A percentile compares a stretch with the other conserved stretches of the same genome.
phyloP scores from a whole-genome alignment of 2,329 filamentous ascomycete species.

The Coniochaeta pulveracea region DNA sequence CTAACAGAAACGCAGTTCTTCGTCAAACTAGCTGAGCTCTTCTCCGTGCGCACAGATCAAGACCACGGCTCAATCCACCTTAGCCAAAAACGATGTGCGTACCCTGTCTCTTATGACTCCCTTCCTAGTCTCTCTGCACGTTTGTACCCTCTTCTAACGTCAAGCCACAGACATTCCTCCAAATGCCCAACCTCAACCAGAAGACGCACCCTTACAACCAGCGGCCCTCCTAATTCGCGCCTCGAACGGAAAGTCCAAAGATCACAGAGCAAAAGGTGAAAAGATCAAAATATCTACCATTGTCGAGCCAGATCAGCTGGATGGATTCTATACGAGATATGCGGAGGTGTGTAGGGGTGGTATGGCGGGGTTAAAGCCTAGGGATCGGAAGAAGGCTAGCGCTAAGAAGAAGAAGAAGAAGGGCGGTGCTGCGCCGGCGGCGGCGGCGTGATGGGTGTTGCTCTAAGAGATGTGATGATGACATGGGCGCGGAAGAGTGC shows the following conservation, averaged over 20 bases:
- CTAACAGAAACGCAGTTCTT: conserved; percentile 79
- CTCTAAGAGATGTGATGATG: no score
- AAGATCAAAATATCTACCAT: conserved; percentile 74
- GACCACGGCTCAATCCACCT: conserved; percentile 65
- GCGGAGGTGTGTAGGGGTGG: conserved; percentile 84
- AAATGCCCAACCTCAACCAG: no score
- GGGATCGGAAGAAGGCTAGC: conserved; percentile 80
- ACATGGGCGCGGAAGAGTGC: no score
- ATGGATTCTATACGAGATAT: conserved; percentile 73
- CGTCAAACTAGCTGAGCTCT: conserved; percentile 53
- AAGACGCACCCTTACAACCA: conserved; percentile 35
- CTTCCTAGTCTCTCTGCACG: not conserved
- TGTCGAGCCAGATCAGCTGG: conserved; percentile 64
- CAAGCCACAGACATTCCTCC: no score
- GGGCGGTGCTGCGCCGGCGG: conserved; percentile 15
- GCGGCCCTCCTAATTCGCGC: conserved; percentile 73
- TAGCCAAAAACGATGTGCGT: conserved; percentile 63
- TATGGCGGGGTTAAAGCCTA: conserved; percentile 84
- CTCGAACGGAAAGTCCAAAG: conserved; percentile 63
- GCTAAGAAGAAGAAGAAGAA: conserved; percentile 64
- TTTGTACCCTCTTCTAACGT: no score
- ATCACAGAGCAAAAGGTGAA: conserved; percentile 32
- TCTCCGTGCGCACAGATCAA: conserved; percentile 53
- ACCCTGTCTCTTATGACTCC: not conserved
- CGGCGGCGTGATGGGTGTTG: no score